Percentiles rank a stretch among this genome's conserved stretches.
phyloP scores from a whole-genome alignment of 257 asterid species.

The Solanum tacnaense region DNA sequence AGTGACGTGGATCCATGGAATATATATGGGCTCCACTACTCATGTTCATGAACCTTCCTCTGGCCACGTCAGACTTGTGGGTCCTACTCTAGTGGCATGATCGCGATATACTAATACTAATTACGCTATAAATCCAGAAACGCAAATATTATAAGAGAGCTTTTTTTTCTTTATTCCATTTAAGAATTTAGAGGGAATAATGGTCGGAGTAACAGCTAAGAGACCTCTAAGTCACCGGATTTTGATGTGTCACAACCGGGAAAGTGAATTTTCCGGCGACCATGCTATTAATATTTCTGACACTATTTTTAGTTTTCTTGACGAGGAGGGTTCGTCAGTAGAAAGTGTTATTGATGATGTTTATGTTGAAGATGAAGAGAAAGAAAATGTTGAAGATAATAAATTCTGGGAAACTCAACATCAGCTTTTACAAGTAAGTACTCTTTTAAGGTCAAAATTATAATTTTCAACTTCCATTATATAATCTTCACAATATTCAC shows the following conservation, averaged over 20 bases:
- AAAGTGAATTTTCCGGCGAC: conserved; percentile 39
- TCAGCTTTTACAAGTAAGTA: too few species aligned
- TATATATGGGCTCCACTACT: conserved; percentile 7
- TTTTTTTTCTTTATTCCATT: background rate
- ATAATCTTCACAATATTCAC: too few species aligned
- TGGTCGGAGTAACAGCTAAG: conserved; percentile 19
- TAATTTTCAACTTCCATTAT: background rate
- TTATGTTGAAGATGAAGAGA: conserved; percentile 17
- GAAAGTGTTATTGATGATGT: conserved; percentile 16
- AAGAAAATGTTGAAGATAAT: conserved; percentile 22
- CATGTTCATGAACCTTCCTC: background rate
- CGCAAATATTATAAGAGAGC: background rate
- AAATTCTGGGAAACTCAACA: too few species aligned
- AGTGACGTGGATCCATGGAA: conserved; percentile 78
- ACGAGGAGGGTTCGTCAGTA: conserved; percentile 36
- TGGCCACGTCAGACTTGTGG: background rate
- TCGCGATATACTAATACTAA: too few species aligned
- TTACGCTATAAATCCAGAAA: background rate
- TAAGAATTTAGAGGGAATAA: background rate
- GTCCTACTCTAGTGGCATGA: background rate
- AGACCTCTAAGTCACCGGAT: conserved; percentile 46
- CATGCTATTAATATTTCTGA: conserved; percentile 48
- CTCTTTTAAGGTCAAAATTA: background rate
- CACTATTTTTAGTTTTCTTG: conserved; percentile 64
- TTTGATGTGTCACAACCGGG: conserved; percentile 40